phyloP scores from a whole-genome alignment of 2,329 filamentous ascomycete genomes.

The Cercospora berteroae region DNA sequence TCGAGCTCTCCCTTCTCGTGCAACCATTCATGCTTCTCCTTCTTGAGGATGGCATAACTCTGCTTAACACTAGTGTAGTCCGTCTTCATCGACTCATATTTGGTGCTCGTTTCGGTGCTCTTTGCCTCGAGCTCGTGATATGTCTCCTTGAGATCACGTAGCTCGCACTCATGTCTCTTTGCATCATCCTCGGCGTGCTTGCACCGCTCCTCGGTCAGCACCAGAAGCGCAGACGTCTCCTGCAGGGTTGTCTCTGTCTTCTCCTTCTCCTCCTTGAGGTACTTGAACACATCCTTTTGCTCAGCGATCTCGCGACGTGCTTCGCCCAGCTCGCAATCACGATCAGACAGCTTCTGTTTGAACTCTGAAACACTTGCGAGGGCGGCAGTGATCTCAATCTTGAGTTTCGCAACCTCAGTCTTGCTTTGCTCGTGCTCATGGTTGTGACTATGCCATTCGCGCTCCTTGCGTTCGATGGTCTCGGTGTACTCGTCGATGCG shows the following conservation, averaged over 20 bases:
- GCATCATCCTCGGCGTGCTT: slow-evolving; percentile 10
- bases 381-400: slow-evolving; percentile 7
- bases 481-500: slow-evolving; percentile 9
- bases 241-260: slow-evolving; percentile 4
- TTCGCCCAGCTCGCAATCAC: slow-evolving; percentile 6
- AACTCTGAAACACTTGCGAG: slow-evolving; percentile 4
- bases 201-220: slow-evolving; percentile 1
- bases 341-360: slow-evolving; percentile 7
- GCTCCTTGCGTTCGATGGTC: slow-evolving; percentile 6
- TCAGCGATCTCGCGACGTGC: slow-evolving; percentile 6
- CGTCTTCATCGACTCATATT: slow-evolving; percentile 3
- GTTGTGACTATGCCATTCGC: slow-evolving; percentile 2
- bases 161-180: not conserved
- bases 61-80: not conserved
- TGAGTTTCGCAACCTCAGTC: not conserved
- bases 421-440: slow-evolving; percentile 8
- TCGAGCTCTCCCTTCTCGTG: slow-evolving; percentile 11
- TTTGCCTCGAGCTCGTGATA: slow-evolving; percentile 5
- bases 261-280: slow-evolving; percentile 7
- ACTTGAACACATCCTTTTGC: slow-evolving; percentile 8
- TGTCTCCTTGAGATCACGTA: slow-evolving; percentile 4
- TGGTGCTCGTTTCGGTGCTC: not conserved
- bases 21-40: slow-evolving; percentile 11
- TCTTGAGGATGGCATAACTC: slow-evolving; percentile 3
- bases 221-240: slow-evolving; percentile 1